Evolutionary conservation across 2,329 filamentous ascomycete species (phyloP), one percentile per base, ranked within the genome.

Genomic region (Colletotrichum euphorbiae): DNA sequence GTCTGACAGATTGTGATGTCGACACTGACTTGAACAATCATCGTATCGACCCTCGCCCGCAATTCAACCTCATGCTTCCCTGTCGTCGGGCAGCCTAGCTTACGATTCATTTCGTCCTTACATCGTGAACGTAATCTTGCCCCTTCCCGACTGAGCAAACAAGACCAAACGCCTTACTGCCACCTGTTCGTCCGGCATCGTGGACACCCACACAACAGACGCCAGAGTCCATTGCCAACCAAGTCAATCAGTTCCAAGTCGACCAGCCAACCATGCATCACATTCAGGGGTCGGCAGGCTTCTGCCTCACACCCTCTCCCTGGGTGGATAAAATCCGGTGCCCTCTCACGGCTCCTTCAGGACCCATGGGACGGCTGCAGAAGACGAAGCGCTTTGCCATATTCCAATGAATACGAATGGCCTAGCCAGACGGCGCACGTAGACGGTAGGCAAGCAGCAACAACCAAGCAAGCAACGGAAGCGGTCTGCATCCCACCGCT

Each of bases 241-340:
- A 19, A 15, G 57, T 62, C 42, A 52, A 42, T 50, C 48, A 45
- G 56, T 50, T 51, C 33, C 55, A 51, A 43, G 59, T 42, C 60
- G 55, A 58, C 60, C 31, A 54, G 65, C 65, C 60, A 68, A 54
- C 65, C 60, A 68, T 65, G 60, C 54, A 45, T 48, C 6, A 13
- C 13, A 12, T 28, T 13, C 60, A 64, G 65, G 65, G 65, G 52
- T 54, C 52, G 43, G 24, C 33, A 31, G 65, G 45, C 60, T 51
- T 17, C 40, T 36, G 60, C 65, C 52, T 64, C 52, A 58, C 60
- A 64, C 60, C 65, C 46, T 64, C 48, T 43, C 50, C 17, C 3
- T 50, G 15, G 31, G 43, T 67, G 58, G 64, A 33, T 67, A 31
- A 40, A 61, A n/a, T 40, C 38, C 38, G 40, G 38, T 40, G 31